A percentile compares a stretch with the other conserved stretches of the same genome.
These are phyloP conservation scores for Penicillium brasilianum DNA, from an alignment of 2,329 filamentous ascomycete genomes.

Conservation along the genomic window DNA sequence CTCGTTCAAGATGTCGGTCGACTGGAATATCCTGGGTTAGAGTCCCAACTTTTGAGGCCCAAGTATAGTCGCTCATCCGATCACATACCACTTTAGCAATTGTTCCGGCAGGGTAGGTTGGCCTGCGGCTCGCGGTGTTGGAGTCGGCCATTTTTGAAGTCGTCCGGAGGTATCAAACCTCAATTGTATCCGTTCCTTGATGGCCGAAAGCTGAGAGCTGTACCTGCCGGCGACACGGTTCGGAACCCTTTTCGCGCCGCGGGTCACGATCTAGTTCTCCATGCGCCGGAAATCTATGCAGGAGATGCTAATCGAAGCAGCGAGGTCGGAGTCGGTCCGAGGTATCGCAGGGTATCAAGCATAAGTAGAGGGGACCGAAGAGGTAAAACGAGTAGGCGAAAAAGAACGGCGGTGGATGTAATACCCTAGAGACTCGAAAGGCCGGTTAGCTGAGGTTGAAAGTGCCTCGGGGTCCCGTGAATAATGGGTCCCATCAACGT, in stretches of 20 bases:
- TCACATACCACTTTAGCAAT: conserved; percentile 49
- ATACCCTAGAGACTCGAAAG: conserved; percentile 5
- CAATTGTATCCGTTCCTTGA: conserved; percentile 19
- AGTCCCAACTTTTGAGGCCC: not conserved
- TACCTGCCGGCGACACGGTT: conserved; percentile 33
- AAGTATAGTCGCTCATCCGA: not conserved
- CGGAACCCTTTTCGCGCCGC: conserved; percentile 26
- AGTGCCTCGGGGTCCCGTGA: not conserved
- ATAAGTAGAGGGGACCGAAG: conserved; percentile 17
- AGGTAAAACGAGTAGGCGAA: not conserved
- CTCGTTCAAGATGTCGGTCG: conserved; percentile 58
- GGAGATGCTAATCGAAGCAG: conserved; percentile 23
- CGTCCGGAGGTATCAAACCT: conserved; percentile 18
- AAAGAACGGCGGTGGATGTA: not conserved
- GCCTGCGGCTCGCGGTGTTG: conserved; percentile 33
- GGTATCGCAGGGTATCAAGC: conserved; percentile 11
- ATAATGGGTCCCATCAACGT: conserved; percentile 13
- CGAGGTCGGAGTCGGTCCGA: conserved; percentile 24
- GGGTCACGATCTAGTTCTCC: conserved; percentile 31
- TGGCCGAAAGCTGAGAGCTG: conserved; percentile 29
- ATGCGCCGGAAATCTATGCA: conserved; percentile 34
- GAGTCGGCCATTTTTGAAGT: conserved; percentile 39
- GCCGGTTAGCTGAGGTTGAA: conserved; percentile 5
- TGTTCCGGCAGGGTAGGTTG: conserved; percentile 42
- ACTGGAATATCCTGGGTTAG: conserved; percentile 13